Base-by-base conservation (phyloP, 805 yeast species). In the Metschnikowia gelsemii region DNA sequence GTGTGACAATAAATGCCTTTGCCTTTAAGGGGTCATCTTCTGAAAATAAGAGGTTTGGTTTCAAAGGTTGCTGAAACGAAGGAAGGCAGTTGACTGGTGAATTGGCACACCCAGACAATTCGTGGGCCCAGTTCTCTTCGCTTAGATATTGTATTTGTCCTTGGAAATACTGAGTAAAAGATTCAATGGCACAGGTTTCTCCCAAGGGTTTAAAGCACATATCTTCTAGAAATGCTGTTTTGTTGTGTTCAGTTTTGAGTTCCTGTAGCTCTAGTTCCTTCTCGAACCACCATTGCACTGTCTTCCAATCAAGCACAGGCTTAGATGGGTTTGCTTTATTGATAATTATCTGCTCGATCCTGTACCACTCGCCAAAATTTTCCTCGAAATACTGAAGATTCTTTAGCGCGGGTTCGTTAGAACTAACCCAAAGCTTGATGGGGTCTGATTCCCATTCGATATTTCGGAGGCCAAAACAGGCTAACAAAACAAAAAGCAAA, bases 31-130 rank as follows among this genome's bases (percentile, higher is more conserved):
- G 75, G 51, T 78, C 72, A 4, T 66, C 72, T 21, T 65, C 69
- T 4, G 64, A 58, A 61, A 91, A 87, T 3, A 91, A 59, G 14
- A 88, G 51, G 39, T 82, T 78, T 20, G 80, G 77, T 51, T 81
- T 84, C 47, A 91, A 68, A 0, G 98, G 98, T 59, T 89, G 97
- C 56, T 87, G 96, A 63, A 90, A 91, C 0, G 82, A 64, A 0
- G 99, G 98, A 28, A 91, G 66, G 58, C 99, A 91, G 48, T 78
- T 82, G 1, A 91, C 97, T 0, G 98, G 98, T 1, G 87, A 78
- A 14, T 74, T 69, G 0, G 93, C 73, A 58, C 99, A 91, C 3
- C 63, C 57, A 39, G 68, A 55, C 8, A 91, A 57, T 39, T 75
- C 66, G 2, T 56, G 48, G 29, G 68, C 57, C 96, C 96, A 91